phyloP scores from a whole-genome alignment of 176 grass and related monocot genomes.

The Avena eriantha region DNA sequence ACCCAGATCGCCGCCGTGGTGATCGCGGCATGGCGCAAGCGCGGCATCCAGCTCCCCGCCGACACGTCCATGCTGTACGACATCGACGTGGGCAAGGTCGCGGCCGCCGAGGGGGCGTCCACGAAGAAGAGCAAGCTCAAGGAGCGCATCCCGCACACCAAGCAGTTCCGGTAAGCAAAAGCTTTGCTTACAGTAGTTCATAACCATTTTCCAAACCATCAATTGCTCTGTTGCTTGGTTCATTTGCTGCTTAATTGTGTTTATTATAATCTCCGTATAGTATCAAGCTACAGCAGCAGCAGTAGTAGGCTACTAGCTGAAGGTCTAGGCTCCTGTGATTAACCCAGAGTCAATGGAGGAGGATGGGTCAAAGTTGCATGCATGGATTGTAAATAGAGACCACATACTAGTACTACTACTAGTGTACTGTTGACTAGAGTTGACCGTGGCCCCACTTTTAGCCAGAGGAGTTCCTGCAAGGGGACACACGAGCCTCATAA shows the following conservation, averaged over 20 bases:
- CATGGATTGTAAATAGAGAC: neutral
- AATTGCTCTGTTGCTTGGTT: neutral
- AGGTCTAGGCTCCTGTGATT: neutral
- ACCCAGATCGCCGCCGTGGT: conserved; percentile 78
- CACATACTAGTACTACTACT: neutral
- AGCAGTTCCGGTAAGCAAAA: conserved; percentile 68
- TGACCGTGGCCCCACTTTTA: neutral
- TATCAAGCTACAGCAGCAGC: no score
- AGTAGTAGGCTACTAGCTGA: no score
- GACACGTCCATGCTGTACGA: conserved; percentile 67
- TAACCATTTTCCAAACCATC: neutral
- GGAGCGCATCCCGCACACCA: conserved; percentile 77
- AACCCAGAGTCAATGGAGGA: neutral
- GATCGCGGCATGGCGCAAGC: conserved; percentile 72
- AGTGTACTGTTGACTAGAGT: neutral
- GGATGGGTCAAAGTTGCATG: conserved; percentile 28
- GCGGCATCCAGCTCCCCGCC: conserved; percentile 48
- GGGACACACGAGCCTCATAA: neutral
- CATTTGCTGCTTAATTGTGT: neutral
- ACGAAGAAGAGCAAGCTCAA: conserved; percentile 69
- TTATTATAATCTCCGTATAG: neutral
- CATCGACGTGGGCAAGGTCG: conserved; percentile 41
- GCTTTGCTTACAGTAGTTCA: neutral
- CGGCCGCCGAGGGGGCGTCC: conserved; percentile 34
- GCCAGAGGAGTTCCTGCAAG: neutral